phyloP scores from a whole-genome alignment of 2,329 filamentous ascomycete genomes.

The Scortechinia acanthostroma region DNA sequence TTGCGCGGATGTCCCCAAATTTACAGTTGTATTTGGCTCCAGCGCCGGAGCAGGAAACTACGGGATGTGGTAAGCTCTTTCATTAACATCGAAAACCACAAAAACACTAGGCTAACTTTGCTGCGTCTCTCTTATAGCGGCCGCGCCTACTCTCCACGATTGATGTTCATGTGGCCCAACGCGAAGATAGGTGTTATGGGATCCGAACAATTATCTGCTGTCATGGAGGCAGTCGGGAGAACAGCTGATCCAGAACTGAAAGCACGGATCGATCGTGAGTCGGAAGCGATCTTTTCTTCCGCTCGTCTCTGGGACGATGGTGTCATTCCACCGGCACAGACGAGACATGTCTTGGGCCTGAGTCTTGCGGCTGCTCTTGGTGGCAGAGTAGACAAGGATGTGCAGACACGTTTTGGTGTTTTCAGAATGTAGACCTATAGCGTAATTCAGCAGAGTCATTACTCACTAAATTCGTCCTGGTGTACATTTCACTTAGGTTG shows the following conservation, averaged over 20 bases:
- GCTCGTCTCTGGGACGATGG: slow-evolving; percentile 76
- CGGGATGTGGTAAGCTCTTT: slow-evolving; percentile 62
- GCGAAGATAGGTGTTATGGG: slow-evolving; percentile 97
- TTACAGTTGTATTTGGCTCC: slow-evolving; percentile 90
- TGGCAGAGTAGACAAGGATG: slow-evolving; percentile 14
- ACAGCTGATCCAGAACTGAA: slow-evolving; percentile 74
- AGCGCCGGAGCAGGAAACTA: slow-evolving; percentile 95
- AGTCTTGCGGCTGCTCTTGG: slow-evolving; percentile 31
- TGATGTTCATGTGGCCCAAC: slow-evolving; percentile 96
- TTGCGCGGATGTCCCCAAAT: slow-evolving; percentile 89
- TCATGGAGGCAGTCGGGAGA: slow-evolving; percentile 92
- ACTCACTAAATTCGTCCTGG: too few species aligned
- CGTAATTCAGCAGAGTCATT: too few species aligned
- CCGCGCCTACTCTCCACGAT: slow-evolving; percentile 81
- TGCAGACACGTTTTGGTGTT: slow-evolving; percentile 1
- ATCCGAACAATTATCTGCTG: slow-evolving; percentile 78
- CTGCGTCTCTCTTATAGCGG: too few species aligned
- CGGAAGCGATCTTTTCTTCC: slow-evolving; percentile 79
- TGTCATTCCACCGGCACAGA: slow-evolving; percentile 37
- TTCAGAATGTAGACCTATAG: slow-evolving; percentile 1
- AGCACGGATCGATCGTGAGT: slow-evolving; percentile 81
- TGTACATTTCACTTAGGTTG: too few species aligned
- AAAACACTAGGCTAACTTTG: slow-evolving; percentile 15
- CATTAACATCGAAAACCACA: slow-evolving; percentile 4
- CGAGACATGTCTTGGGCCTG: slow-evolving; percentile 35